Evolutionary conservation across 2,329 filamentous ascomycete genomes (phyloP), one percentile per base, ranked within the genome.

Genomic region (Monilinia vaccinii-corymbosi): DNA sequence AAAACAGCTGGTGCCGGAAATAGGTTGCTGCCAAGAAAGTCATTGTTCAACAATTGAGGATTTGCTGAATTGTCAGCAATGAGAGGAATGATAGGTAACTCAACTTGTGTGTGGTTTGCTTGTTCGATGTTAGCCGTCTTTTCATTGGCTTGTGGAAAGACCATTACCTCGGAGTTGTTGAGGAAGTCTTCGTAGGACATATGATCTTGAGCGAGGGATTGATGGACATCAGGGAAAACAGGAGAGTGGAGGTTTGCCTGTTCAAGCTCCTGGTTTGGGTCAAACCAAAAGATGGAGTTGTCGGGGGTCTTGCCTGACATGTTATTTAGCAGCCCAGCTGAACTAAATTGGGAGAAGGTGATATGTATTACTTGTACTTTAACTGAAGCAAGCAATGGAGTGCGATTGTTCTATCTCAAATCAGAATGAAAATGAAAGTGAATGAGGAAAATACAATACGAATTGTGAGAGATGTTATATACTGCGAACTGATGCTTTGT

Each of bases 321-420:
- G n/a, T 32, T 55, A 25, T 50, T 34, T 59, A 63, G 60, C 60
- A 64, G 60, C 60, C n/a, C 56, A 58, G 56, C 60, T 64, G 63
- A 50, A 57, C 40, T 60, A 56, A 50, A 47, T 56, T 6, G 23
- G 42, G n/a, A 53, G 46, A 21, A 23, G 31, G 25, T 25, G 6
- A 44, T 53, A 11, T 34, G 36, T 53, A 11, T 34, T n/a, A 10
- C 11, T 25, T 14, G 31, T 10, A 25, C 40, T 36, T 11, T 6
- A 28, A n/a, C n/a, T n/a, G n/a, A 28, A 31, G 38, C 3, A 34
- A 47, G 28, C 14, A 46, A 21, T 31, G 9, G 7, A 14, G 8
- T 38, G 38, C 8, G 23, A n/a, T 31, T 21, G 7, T 4, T 42
- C 16, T 42, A 16, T 36, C n/a, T 45, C n/a, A 46, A 55, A 34